Percentiles rank a stretch among this genome's conserved stretches.
Conservation (phyloP, 2,329 filamentous ascomycete genomes). For the Calonectria naviculata region DNA sequence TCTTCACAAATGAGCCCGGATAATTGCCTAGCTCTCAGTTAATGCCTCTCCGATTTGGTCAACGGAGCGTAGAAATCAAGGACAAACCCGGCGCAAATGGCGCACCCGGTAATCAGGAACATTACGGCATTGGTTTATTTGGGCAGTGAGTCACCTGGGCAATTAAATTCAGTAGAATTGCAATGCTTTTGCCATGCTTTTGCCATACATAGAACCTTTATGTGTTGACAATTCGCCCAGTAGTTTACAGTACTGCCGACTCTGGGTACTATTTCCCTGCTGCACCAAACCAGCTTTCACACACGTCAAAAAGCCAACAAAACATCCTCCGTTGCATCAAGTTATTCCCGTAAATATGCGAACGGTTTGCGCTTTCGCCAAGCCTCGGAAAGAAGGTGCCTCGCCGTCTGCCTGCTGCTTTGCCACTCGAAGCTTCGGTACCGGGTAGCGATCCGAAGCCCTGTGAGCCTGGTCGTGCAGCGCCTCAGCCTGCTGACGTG, state of each 20-base stretch:
- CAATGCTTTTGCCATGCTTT: too few species aligned
- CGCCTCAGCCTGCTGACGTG: conserved; percentile 33
- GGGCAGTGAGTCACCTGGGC: background rate
- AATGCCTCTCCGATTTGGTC: background rate
- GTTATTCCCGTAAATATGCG: background rate
- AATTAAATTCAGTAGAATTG: background rate
- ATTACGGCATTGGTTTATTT: too few species aligned
- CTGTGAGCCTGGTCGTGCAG: background rate
- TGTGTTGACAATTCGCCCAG: too few species aligned
- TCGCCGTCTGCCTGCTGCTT: background rate
- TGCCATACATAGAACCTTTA: too few species aligned
- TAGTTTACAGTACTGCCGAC: too few species aligned
- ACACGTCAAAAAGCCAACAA: too few species aligned
- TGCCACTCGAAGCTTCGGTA: background rate
- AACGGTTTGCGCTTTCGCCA: background rate
- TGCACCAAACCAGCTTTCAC: too few species aligned
- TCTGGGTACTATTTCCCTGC: too few species aligned
- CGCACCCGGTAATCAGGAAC: background rate
- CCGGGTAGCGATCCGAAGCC: background rate
- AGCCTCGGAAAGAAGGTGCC: background rate
- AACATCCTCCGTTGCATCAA: too few species aligned
- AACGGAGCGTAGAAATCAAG: background rate
- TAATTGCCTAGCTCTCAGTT: background rate
- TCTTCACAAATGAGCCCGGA: background rate
- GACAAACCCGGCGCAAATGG: background rate